Conservation (phyloP, 257 asterid species). For the Cynanchum wilfordii region DNA sequence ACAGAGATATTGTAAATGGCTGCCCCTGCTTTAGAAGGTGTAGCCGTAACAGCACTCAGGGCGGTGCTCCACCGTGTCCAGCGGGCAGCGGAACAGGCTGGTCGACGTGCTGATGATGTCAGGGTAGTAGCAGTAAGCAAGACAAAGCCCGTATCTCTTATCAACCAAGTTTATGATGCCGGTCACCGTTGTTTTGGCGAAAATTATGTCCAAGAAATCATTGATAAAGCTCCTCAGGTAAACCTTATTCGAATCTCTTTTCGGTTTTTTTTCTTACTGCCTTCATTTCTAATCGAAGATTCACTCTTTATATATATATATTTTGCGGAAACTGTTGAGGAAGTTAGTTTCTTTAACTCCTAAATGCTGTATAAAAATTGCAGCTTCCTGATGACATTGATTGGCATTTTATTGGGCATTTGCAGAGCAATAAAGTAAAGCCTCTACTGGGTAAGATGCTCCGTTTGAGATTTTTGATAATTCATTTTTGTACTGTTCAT, state of each 20-base stretch:
- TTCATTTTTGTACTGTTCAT: neutral
- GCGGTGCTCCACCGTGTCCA: slow-evolving; percentile 63
- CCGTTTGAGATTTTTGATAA: neutral
- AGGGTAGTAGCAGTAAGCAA: slow-evolving; percentile 84
- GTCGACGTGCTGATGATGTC: slow-evolving; percentile 67
- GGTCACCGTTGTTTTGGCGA: slow-evolving; percentile 86
- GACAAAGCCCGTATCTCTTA: slow-evolving; percentile 68
- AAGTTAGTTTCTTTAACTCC: neutral
- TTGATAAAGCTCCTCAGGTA: slow-evolving; percentile 87
- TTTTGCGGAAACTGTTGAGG: neutral
- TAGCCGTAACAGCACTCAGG: slow-evolving; percentile 57
- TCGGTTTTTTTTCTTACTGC: no score
- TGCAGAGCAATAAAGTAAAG: slow-evolving; percentile 88
- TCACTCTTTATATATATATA: neutral
- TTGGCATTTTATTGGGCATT: slow-evolving; percentile 86
- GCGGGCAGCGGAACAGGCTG: slow-evolving; percentile 63
- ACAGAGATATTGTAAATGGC: slow-evolving; percentile 36
- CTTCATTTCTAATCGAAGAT: neutral
- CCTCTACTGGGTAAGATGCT: slow-evolving; percentile 48
- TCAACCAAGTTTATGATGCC: slow-evolving; percentile 55
- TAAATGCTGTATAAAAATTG: neutral
- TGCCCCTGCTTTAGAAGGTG: slow-evolving; percentile 62
- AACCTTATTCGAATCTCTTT: neutral
- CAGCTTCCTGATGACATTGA: slow-evolving; percentile 81
- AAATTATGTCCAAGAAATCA: slow-evolving; percentile 73